These are phyloP conservation scores for Phascolomyces articulosus DNA, from an alignment of 371 early-diverging fungal genomes.

Conservation along the genomic window DNA sequence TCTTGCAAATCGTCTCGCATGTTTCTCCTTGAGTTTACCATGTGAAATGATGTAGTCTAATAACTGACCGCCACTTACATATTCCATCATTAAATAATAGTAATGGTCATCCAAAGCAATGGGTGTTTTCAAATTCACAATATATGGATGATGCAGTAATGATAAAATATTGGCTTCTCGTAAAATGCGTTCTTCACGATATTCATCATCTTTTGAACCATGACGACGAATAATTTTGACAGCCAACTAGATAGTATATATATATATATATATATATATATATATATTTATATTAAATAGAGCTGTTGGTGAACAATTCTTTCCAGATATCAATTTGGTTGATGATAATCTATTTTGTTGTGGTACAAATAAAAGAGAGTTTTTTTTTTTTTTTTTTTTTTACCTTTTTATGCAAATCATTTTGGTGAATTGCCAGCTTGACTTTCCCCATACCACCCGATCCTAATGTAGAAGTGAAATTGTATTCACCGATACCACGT, in stretches of 20 bases:
- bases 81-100: constrained; percentile 91
- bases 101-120: constrained; percentile 76
- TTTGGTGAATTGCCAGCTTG: constrained; percentile 80
- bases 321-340: no score
- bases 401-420: constrained; percentile 76
- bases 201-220: constrained; percentile 56
- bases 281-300: no score
- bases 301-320: no score
- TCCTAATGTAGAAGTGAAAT: constrained; percentile 85
- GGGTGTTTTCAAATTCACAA: constrained; percentile 81
- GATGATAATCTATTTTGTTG: no score
- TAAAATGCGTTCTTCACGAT: constrained; percentile 85
- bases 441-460: constrained; percentile 96
- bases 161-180: constrained; percentile 89
- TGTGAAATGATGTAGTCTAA: constrained; percentile 89
- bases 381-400: no score
- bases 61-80: constrained; percentile 87
- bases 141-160: constrained; percentile 89
- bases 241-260: constrained; percentile 54
- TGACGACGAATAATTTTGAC: constrained; percentile 75
- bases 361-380: no score
- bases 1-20: constrained; percentile 87
- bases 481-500: constrained; percentile 70
- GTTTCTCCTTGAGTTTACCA: constrained; percentile 85
- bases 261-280: no score